Evolutionary conservation across 108 stramenopile genomes (phyloP), one percentile per base, ranked within the genome.

Genomic region (Cylindrotheca fusiformis): DNA sequence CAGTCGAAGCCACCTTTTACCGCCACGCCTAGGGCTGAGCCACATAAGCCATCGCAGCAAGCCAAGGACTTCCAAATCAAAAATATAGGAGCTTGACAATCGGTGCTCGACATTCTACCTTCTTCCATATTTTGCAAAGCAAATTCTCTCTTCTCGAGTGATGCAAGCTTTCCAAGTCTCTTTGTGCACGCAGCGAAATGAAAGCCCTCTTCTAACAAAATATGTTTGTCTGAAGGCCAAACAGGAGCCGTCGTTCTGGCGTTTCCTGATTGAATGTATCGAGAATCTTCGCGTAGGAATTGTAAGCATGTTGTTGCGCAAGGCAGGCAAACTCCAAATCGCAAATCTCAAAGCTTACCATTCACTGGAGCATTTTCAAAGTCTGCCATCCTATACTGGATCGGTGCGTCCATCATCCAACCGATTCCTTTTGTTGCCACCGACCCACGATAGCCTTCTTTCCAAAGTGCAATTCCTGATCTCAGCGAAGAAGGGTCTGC

Each of bases 111-210:
- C 46, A 24, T 55, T n/a, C n/a, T n/a, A 10, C 27, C 66, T 21
- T 19, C 51, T 22, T 55, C 55, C 29, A 51, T 41, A 65, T 74
- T 51, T 6, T 50, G 51, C 32, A 54, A 33, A 14, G 54, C 52
- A 53, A 45, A 54, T 32, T 54, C 57, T 41, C 52, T 52, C 54
- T 74, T 78, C 41, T 82, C 76, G 14, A 69, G 44, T n/a, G 86
- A 85, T 8, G 89, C 88, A 0, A 87, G 26, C 51, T 87, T 94
- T 12, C 93, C 93, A 51, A 94, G 81, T 28, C 87, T 71, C 52
- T 79, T 83, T 17, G 72, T 80, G 51, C 93, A 91, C 23, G 89
- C 85, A 31, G 93, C 93, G 73, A 94, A 94, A 65, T 94, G 89
- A 70, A 86, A 89, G 0, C 81, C 85, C 60, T 88, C 89, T 10